A percentile compares a stretch with the other conserved stretches of the same genome.
Conservation (phyloP, 192 early-diverging fungal genomes). For the Martensiomyces pterosporus region DNA sequence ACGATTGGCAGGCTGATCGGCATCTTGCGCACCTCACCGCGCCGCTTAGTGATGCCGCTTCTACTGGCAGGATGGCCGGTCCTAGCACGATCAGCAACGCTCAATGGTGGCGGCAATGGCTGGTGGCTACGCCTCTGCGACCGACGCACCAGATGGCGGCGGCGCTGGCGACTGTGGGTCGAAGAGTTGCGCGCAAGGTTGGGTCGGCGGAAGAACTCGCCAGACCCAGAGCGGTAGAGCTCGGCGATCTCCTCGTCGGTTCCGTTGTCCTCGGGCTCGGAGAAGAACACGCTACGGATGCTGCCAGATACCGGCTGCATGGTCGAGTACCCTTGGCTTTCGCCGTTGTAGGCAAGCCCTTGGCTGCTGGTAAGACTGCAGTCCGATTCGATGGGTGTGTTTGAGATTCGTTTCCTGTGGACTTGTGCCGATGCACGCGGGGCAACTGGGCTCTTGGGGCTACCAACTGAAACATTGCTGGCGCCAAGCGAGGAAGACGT, state of each 20-base stretch:
- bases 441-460: too few species aligned
- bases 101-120: too few species aligned
- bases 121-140: background rate
- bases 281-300: background rate
- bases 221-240: constrained; percentile 21
- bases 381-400: background rate
- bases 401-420: too few species aligned
- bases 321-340: too few species aligned
- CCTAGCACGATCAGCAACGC: too few species aligned
- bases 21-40: constrained; percentile 9
- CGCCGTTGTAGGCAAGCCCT: too few species aligned
- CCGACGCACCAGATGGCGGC: constrained; percentile 16
- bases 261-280: background rate
- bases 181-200: constrained; percentile 31
- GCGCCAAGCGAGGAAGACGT: too few species aligned
- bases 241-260: constrained; percentile 14
- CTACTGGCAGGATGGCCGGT: too few species aligned
- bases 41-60: constrained; percentile 4
- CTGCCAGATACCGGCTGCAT: too few species aligned
- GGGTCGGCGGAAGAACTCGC: constrained; percentile 34
- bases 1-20: constrained; percentile 43
- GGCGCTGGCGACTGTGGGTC: constrained; percentile 7
- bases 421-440: too few species aligned
- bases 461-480: too few species aligned
- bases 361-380: background rate